Base-by-base conservation (phyloP, 805 yeast species). In the Sugiyamaella valdiviana region DNA sequence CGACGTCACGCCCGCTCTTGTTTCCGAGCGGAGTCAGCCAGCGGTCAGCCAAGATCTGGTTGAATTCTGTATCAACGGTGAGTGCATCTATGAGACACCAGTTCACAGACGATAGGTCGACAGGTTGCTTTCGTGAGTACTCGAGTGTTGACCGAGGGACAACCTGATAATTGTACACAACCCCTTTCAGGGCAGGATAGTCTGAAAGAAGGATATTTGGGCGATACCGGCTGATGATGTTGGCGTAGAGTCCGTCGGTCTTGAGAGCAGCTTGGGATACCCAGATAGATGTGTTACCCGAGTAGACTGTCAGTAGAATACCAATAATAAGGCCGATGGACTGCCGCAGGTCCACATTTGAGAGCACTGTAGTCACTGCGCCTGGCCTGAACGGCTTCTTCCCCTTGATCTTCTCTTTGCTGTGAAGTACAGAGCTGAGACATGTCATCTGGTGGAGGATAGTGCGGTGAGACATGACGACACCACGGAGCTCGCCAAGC, bases 1-100 rank as follows among this genome's bases (percentile, higher is more conserved):
- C 83, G 3, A 88, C 85, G 45, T 79, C 78, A 35, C 83, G 75
- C 0, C 95, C 83, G 46, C 77, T 78, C 47, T 72, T 76, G 59
- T 95, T 88, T 0, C 99, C 99, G 46, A 93, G 66, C 1, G 98
- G 97, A 55, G 82, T 77, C 42, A 93, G 72, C 88, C 95, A 93
- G 49, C 98, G 74, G 54, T 88, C 91, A 10, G 95, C 80, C 37
- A 93, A 71, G 63, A 93, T 82, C 55, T 87, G 95, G 56, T 89
- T 79, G 56, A 91, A 91, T 56, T 93, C 99, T 5, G 96, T 86
- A 62, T 93, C 98, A 4, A 90, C 88, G 0, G 95, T 85, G 5
- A 84, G 74, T 1, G 96, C 85, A 56, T 88, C 88, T 9, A 95
- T 88, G 35, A 93, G 67, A 42, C 95, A 95, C 91, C 96, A 90